Conservation (phyloP, 148 eudicot species). For the Chenopodium formosanum region DNA sequence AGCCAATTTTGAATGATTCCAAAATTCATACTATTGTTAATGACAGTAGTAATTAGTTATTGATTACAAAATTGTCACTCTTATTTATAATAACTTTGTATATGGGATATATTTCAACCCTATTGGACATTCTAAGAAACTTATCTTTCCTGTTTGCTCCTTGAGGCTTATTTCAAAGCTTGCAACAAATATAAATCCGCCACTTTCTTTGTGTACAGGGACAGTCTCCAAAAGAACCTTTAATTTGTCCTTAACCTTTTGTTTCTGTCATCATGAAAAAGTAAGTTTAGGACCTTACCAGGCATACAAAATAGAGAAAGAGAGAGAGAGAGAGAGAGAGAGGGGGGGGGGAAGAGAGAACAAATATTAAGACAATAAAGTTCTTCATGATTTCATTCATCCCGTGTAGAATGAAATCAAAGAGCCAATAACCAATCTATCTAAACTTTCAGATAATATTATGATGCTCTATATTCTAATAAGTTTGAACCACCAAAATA, state of each 20-base stretch:
- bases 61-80: too few species aligned
- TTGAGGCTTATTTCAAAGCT: constrained; percentile 99
- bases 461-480: background rate
- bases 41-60: too few species aligned
- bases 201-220: constrained; percentile 91
- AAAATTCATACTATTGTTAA: too few species aligned
- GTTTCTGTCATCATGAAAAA: constrained; percentile 54
- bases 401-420: background rate
- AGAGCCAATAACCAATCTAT: background rate
- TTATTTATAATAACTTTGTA: too few species aligned
- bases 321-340: too few species aligned
- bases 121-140: too few species aligned
- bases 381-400: background rate
- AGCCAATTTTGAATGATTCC: too few species aligned
- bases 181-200: constrained; percentile 99
- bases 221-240: constrained; percentile 97
- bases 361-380: background rate
- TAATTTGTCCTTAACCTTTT: constrained; percentile 91
- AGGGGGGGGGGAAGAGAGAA: background rate
- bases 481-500: background rate
- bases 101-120: too few species aligned
- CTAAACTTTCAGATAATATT: background rate
- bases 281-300: constrained; percentile 1
- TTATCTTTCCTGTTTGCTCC: too few species aligned
- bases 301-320: too few species aligned